Percentiles rank a stretch among this genome's conserved stretches.
phyloP scores from a whole-genome alignment of 352 stramenopile genomes.

The Pythium myriotylum region DNA sequence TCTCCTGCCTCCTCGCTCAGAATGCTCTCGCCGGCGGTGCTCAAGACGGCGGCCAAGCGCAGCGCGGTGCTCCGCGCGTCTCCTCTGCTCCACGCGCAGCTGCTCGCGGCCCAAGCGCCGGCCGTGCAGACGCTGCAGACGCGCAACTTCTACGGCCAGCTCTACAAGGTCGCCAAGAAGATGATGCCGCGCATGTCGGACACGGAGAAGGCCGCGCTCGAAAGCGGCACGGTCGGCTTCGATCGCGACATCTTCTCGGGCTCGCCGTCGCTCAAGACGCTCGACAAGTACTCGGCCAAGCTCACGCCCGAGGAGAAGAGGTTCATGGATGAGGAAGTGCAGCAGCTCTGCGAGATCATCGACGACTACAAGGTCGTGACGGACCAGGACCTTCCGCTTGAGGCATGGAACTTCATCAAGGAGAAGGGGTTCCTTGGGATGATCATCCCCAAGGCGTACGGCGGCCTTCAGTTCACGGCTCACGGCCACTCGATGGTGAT shows the following conservation, averaged over 20 bases:
- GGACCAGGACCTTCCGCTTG: conserved; percentile 91
- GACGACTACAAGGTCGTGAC: conserved; percentile 95
- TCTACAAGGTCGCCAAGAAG: conserved; percentile 94
- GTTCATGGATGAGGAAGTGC: conserved; percentile 97
- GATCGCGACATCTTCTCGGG: conserved; percentile 98
- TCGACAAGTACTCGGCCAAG: conserved; percentile 95
- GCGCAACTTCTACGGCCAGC: conserved; percentile 85
- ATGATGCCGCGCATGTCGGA: conserved; percentile 96
- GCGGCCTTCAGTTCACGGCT: conserved; percentile 87
- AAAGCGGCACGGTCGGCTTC: conserved; percentile 96
- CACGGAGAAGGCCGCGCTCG: conserved; percentile 95
- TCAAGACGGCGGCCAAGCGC: conserved; percentile 49
- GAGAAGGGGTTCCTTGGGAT: conserved; percentile 97
- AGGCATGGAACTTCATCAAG: conserved; percentile 97
- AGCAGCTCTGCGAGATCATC: conserved; percentile 94
- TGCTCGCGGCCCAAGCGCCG: conserved; percentile 34
- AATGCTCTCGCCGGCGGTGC: conserved; percentile 43
- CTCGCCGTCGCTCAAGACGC: conserved; percentile 88
- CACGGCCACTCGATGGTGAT: conserved; percentile 93
- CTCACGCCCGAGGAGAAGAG: conserved; percentile 92
- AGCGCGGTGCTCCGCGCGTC: no score
- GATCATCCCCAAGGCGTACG: conserved; percentile 98
- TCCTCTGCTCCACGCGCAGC: conserved; percentile 9
- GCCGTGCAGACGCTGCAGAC: conserved; percentile 62
- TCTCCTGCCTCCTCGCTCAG: background rate